Base-by-base conservation (phyloP, 2,329 filamentous ascomycete species). In the Fusarium falciforme region DNA sequence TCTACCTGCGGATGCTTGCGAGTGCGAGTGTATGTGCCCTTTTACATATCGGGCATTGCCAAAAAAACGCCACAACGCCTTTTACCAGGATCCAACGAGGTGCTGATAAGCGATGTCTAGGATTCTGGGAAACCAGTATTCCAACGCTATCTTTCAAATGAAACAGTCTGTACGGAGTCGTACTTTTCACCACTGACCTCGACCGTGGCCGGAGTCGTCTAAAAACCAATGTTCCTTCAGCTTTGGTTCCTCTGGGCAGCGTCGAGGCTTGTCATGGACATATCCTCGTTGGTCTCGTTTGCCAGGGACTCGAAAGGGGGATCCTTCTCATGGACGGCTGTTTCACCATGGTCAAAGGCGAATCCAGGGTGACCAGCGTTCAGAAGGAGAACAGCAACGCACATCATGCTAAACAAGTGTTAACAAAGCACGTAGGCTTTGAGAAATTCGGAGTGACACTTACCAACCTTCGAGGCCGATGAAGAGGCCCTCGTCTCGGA, bases 381-480 rank as follows among this genome's bases (percentile, higher is more conserved):
- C 55, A 78, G 33, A 29, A 72, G 64, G 22, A 77, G 44, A 31
- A 73, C 73, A 22, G 74, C 73, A 36, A 76, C 27, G 17, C 70
- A 76, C 76, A 78, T 78, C 57, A 76, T 68, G 25, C 76, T 77
- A 5, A 6, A n/a, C 6, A 54, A 2, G 35, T 55, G 63, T 77
- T 5, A 76, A 73, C 11, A 60, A 29, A 27, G 25, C 44, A 22
- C n/a, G 8, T 22, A 17, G 33, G 12, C 11, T 11, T 14, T 8
- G 25, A 4, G n/a, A 4, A 17, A 22, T 49, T 16, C 35, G 8
- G 12, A 25, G 25, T 6, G 16, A 5, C 14, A 14, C 75, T 63
- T 70, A 79, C 77, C 64, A 70, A 17, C 75, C 77, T 52, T 79
- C 77, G 14, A 79, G 76, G 6, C 61, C 77, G 16, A 79, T 78